Base-by-base conservation (phyloP, 139 green algal genomes). In the Micractinium conductrix region DNA sequence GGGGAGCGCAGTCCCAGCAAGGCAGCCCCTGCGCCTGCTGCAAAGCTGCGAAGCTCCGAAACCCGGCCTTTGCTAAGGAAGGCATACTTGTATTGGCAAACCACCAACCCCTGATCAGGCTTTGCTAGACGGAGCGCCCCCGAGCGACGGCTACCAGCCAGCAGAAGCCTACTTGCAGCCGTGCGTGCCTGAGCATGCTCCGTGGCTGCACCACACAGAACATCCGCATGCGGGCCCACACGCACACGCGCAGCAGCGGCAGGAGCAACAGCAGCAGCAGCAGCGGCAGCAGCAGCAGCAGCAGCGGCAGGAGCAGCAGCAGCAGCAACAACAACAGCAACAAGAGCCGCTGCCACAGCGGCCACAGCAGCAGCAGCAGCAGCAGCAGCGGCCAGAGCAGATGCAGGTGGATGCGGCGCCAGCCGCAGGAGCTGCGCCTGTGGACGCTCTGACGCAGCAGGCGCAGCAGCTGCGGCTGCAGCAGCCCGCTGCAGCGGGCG, bases 291-390 rank as follows among this genome's bases (percentile, higher is more conserved):
- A 81, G 50, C 7, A 30, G 43, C 33, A 48, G 74, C 45, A 80
- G n/a, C n/a, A n/a, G n/a, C n/a, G n/a, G n/a, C n/a, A n/a, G n/a
- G n/a, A n/a, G 40, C 38, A 68, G 65, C 65, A 44, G 79, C 62
- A 63, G 28, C 4, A 45, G 67, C 79, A 60, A 38, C 37, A 30
- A 62, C 62, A 78, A 14, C 62, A 75, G 4, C 4, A 33, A 1
- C 35, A 37, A 9, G 14, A 24, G 65, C 37, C 38, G 67, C 79
- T 79, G 30, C 37, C 1, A 48, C 79, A 85, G 67, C 79, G n/a
- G n/a, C n/a, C n/a, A n/a, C n/a, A n/a, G n/a, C n/a, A n/a, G 38
- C 69, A 74, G 48, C n/a, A 60, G 68, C 14, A 79, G 80, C 80
- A 85, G 80, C 37, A 37, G 35, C 67, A 45, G 38, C 67, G 53